phyloP scores from a whole-genome alignment of 2,329 filamentous ascomycete species.

The Mycogone perniciosa region DNA sequence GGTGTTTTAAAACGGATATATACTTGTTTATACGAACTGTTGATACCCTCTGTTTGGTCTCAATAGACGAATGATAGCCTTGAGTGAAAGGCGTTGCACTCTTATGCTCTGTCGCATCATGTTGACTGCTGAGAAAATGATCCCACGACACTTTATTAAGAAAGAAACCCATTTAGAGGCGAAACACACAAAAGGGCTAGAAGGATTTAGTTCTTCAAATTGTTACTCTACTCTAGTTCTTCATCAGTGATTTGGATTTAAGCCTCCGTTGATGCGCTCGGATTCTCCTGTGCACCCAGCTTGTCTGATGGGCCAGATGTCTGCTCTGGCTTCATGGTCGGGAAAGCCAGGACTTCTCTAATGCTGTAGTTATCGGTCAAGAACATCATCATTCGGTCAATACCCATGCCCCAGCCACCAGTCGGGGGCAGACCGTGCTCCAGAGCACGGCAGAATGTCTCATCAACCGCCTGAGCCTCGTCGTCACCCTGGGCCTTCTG shows the following conservation, averaged over 20 bases:
- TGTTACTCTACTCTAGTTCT: neutral
- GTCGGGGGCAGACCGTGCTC: conserved; percentile 91
- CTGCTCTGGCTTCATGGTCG: conserved; percentile 90
- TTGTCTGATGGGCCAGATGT: conserved; percentile 12
- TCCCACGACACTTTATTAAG: neutral
- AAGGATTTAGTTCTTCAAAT: neutral
- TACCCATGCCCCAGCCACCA: conserved; percentile 93
- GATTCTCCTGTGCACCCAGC: conserved; percentile 1
- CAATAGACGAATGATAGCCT: neutral
- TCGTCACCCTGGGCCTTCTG: conserved; percentile 97
- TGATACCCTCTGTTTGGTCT: conserved; percentile 15
- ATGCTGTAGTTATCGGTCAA: conserved; percentile 90
- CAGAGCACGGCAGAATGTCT: conserved; percentile 86
- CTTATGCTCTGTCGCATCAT: neutral
- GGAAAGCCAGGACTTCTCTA: conserved; percentile 93
- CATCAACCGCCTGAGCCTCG: conserved; percentile 91
- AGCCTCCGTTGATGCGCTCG: neutral
- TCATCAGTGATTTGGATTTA: neutral
- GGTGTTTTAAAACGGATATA: conserved; percentile 4
- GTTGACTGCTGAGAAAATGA: neutral
- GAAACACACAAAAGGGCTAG: neutral
- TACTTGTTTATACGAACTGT: conserved; percentile 5
- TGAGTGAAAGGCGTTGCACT: neutral
- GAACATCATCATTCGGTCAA: conserved; percentile 93
- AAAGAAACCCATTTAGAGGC: neutral